Base-by-base conservation (phyloP, 2,329 filamentous ascomycete species). In the Cladobotryum mycophilum region DNA sequence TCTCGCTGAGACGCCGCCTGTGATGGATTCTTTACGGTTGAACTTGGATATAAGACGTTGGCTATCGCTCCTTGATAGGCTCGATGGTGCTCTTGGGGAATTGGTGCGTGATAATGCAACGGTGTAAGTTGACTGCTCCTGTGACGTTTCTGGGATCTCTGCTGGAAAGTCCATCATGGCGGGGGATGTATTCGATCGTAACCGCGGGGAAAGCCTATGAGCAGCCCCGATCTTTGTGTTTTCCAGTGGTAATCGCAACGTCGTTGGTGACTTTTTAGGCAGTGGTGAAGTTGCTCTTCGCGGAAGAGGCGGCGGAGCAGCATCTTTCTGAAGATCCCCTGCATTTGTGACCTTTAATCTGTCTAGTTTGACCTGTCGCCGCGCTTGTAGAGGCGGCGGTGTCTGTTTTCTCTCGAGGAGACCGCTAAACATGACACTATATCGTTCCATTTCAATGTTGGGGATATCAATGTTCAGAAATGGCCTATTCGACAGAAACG, bases 351-450 rank as follows among this genome's bases (percentile, higher is more conserved):
- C 75, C 56, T 76, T 79, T 1, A 87, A 67, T 51, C 75, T 79
- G 48, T 81, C 75, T 12, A 84, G 62, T 0, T 77, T 81, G 7
- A 79, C 80, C 56, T 85, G 81, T 40, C 81, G 74, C 51, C 80
- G 75, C 20, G 74, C 75, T 22, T 84, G 67, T 7, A 84, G 68
- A 5, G 65, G 59, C 14, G n/a, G 13, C n/a, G 30, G 43, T 3
- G 61, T 52, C 6, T 56, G 59, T 37, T 67, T 65, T 7, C 67
- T 66, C 54, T 81, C 78, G 22, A 96, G 71, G 6, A 96, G 75
- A 36, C 80, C 80, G 49, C 85, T 82, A 63, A 97, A 96, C 91
- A 96, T 96, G 57, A 96, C 80, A 59, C 90, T 96, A 60, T 96
- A 97, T 45, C 92, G 77, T 64, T 96, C 92, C 76, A 97, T 76